Percentiles rank a stretch among this genome's conserved stretches.
phyloP scores from a whole-genome alignment of 768 basidiomycete genomes.

The Suillus subalutaceus region DNA sequence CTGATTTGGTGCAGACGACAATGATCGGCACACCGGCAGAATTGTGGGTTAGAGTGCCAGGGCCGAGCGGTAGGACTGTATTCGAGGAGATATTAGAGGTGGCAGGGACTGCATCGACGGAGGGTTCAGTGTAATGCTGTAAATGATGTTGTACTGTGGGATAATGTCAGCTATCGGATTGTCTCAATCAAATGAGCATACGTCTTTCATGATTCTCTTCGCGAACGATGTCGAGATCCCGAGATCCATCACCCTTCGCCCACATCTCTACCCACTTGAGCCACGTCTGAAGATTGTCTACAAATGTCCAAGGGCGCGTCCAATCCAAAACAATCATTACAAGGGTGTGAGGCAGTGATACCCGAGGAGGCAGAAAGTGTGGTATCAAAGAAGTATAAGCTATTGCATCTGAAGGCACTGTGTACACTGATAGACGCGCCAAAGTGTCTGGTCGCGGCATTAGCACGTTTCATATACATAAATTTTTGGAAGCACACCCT shows the following conservation, averaged over 20 bases:
- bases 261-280: slow-evolving; percentile 83
- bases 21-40: slow-evolving; percentile 82
- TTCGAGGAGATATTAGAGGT: slow-evolving; percentile 59
- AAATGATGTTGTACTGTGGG: slow-evolving; percentile 79
- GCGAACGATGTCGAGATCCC: slow-evolving; percentile 72
- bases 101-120: slow-evolving; percentile 62
- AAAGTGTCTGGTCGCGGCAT: slow-evolving; percentile 64
- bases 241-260: slow-evolving; percentile 66
- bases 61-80: slow-evolving; percentile 81
- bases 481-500: slow-evolving; percentile 58
- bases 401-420: slow-evolving; percentile 79
- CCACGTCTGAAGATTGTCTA: slow-evolving; percentile 86
- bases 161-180: slow-evolving; percentile 11
- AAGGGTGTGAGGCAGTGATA: slow-evolving; percentile 68
- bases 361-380: slow-evolving; percentile 74
- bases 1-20: slow-evolving; percentile 91
- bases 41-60: slow-evolving; percentile 88
- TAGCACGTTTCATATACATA: slow-evolving; percentile 6
- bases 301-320: slow-evolving; percentile 92
- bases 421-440: slow-evolving; percentile 88
- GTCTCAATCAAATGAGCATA: slow-evolving; percentile 42
- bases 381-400: slow-evolving; percentile 75
- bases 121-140: slow-evolving; percentile 89
- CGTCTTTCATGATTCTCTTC: slow-evolving; percentile 85
- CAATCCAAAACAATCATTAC: slow-evolving; percentile 91